phyloP scores from a whole-genome alignment of 2,329 filamentous ascomycete species.

The Trichoderma endophyticum region DNA sequence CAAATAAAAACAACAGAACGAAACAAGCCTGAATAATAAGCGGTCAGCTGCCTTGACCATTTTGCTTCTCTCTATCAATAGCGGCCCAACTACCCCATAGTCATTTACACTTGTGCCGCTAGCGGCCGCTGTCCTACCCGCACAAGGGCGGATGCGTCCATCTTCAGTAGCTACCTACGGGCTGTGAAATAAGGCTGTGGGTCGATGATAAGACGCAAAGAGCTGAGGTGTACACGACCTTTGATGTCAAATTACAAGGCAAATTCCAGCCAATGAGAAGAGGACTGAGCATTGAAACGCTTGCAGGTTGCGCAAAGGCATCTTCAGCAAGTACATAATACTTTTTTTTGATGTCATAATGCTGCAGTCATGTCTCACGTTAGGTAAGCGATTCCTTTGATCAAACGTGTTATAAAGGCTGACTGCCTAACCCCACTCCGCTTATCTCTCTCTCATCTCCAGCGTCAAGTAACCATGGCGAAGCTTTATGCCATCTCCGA shows the following conservation, averaged over 20 bases:
- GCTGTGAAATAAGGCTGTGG: neutral
- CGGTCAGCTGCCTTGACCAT: neutral
- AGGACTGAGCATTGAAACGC: neutral
- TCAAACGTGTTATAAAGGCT: neutral
- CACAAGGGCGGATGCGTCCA: no score
- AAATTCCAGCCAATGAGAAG: neutral
- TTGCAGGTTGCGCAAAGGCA: neutral
- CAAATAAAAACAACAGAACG: neutral
- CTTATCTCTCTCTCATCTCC: neutral
- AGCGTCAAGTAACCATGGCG: neutral
- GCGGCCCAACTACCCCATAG: neutral
- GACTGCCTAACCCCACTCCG: neutral
- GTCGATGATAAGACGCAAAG: neutral
- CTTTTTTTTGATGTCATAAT: neutral
- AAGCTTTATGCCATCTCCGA: slow-evolving; percentile 11
- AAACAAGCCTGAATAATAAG: neutral
- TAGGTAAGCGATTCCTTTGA: neutral
- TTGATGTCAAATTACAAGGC: neutral
- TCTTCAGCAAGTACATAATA: neutral
- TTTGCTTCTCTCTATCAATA: neutral
- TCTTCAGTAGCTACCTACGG: no score
- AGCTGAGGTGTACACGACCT: neutral
- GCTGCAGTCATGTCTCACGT: neutral
- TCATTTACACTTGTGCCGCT: neutral
- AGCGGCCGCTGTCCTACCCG: neutral